These are phyloP conservation scores for Phytophthora sp. DNA, from an alignment of 352 stramenopile species.

Conservation along the genomic window DNA sequence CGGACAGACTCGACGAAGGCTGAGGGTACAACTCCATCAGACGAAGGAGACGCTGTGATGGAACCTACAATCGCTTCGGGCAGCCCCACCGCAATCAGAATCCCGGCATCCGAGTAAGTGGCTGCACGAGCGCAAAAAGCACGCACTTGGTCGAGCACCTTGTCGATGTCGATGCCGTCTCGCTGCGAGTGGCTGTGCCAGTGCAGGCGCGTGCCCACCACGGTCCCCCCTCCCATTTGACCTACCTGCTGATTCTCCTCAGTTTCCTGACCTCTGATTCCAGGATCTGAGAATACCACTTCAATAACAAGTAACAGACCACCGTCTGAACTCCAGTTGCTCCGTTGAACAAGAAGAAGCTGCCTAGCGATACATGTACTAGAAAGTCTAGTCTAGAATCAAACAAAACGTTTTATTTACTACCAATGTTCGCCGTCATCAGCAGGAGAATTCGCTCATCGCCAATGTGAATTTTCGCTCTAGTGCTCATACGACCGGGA, in stretches of 20 bases:
- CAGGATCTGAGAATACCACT: constrained; percentile 21
- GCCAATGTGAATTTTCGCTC: not conserved
- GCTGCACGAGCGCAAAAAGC: constrained; percentile 57
- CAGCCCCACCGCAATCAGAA: constrained; percentile 64
- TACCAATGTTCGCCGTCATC: too few species aligned
- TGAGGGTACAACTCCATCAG: constrained; percentile 5
- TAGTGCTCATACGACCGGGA: not conserved
- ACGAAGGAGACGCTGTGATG: constrained; percentile 8
- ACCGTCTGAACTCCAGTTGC: too few species aligned
- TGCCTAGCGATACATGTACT: not conserved
- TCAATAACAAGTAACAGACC: constrained; percentile 6
- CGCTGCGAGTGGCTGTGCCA: constrained; percentile 70
- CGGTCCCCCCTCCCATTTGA: constrained; percentile 32
- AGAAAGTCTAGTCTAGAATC: not conserved
- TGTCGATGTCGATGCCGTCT: constrained; percentile 49
- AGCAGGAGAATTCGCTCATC: not conserved
- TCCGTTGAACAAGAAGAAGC: too few species aligned
- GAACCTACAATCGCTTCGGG: constrained; percentile 21
- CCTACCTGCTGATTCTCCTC: not conserved
- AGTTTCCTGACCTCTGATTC: constrained; percentile 14
- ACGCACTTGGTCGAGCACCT: constrained; percentile 51
- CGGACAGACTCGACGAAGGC: constrained; percentile 51
- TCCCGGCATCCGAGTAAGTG: constrained; percentile 52
- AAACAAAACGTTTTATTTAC: constrained; percentile 11
- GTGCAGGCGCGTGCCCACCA: constrained; percentile 71